Conservation (phyloP, 2,329 filamentous ascomycete genomes). For the Zalaria obscura region DNA sequence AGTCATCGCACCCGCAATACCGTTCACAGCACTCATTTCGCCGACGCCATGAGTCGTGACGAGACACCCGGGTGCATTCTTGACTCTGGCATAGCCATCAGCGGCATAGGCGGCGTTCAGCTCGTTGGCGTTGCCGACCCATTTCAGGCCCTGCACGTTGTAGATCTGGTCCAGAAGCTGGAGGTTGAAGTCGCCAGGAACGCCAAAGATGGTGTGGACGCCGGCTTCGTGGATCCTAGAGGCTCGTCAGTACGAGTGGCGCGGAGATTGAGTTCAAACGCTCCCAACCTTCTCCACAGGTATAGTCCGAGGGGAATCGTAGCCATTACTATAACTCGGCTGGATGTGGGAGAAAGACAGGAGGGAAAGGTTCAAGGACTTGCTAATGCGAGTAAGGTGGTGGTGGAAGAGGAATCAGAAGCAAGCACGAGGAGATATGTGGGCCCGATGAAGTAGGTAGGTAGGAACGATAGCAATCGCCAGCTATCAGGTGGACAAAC, state of each 20-base stretch:
- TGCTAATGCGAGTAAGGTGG: no score
- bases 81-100: slow-evolving; percentile 43
- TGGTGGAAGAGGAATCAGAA: no score
- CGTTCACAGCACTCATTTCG: slow-evolving; percentile 31
- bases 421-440: no score
- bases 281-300: not conserved
- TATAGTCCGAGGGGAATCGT: not conserved
- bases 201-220: slow-evolving; percentile 13
- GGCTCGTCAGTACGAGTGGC: no score
- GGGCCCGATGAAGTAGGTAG: no score
- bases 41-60: slow-evolving; percentile 8
- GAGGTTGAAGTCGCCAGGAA: slow-evolving; percentile 33
- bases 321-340: not conserved
- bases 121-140: slow-evolving; percentile 43
- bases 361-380: not conserved
- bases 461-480: no score
- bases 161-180: slow-evolving; percentile 30
- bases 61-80: slow-evolving; percentile 33
- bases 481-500: no score
- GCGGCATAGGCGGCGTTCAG: slow-evolving; percentile 44
- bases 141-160: slow-evolving; percentile 23
- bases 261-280: no score
- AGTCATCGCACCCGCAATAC: slow-evolving; percentile 27
- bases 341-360: not conserved
- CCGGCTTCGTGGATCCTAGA: not conserved